Percentiles rank a stretch among this genome's conserved stretches.
Conservation (phyloP, 2,329 filamentous ascomycete genomes). For the Epichloe sylvatica region DNA sequence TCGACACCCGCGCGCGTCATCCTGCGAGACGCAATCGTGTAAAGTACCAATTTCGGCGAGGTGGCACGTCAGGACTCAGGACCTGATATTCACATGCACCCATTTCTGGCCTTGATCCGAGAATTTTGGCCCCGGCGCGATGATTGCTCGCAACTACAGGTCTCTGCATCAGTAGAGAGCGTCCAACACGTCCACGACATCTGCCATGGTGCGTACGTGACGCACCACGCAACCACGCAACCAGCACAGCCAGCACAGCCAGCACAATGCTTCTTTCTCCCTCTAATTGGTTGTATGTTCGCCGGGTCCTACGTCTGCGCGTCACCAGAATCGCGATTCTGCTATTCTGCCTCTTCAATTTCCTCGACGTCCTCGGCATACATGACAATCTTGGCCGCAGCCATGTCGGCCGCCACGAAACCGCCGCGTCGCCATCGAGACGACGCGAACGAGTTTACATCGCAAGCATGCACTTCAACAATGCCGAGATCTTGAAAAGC, state of each 20-base stretch:
- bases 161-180: not conserved
- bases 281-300: conserved; percentile 20
- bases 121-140: not conserved
- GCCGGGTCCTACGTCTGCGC: conserved; percentile 25
- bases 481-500: conserved; percentile 41
- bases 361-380: conserved; percentile 27
- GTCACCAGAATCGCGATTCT: conserved; percentile 20
- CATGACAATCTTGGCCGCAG: conserved; percentile 19
- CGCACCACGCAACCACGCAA: not conserved
- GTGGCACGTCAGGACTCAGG: not conserved
- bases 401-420: conserved; percentile 11
- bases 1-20: not conserved
- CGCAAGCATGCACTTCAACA: conserved; percentile 56
- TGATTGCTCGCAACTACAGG: not conserved
- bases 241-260: not conserved
- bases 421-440: conserved; percentile 9
- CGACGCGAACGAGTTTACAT: conserved; percentile 44
- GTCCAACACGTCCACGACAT: not conserved
- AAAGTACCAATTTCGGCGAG: not conserved
- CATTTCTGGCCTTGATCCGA: not conserved
- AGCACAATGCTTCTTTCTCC: conserved; percentile 15
- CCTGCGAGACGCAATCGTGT: not conserved
- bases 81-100: no score
- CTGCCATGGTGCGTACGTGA: conserved; percentile 1
- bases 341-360: conserved; percentile 21